Evolutionary conservation across 495 filamentous ascomycete genomes (phyloP), one percentile per base, ranked within the genome.

Genomic region (Podospora conica): DNA sequence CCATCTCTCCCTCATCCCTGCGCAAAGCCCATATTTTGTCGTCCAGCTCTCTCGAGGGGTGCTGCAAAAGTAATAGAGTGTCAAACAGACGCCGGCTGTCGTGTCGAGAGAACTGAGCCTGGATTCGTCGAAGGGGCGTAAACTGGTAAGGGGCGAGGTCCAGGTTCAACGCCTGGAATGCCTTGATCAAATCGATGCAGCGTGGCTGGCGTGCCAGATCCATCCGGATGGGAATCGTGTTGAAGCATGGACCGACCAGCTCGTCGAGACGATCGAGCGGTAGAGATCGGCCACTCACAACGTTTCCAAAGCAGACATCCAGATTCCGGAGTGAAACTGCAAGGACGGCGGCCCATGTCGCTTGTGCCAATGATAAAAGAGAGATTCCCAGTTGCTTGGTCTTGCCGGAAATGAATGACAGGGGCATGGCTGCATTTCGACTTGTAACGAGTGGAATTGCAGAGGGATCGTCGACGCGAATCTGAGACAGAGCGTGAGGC

Each of bases 161-260:
- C 3, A 81, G 75, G 69, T 89, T 91, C 48, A 84, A 68, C 1
- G 66, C 70, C 29, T 91, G 87, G 8, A 90, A 79, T 1, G 73
- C 71, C 29, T 79, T 80, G 65, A 81, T 77, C 18, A 90, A 68
- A 9, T 87, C 83, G n/a, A 77, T 58, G 61, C 86, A 86, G 18
- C 73, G 66, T 60, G 81, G 64, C 59, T 71, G 23, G 55, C 63
- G 11, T 61, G 76, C 71, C n/a, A 88, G 60, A 28, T 84, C 72
- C 61, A 89, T 74, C 21, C 92, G 83, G n/a, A 92, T 76, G 1
- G 93, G 92, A 22, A 96, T 80, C 0, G 93, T 96, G 66, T 94
- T 96, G 77, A 96, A 95, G 72, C 91, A 92, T 1, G 93, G 93
- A 1, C 90, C 88, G 22, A 96, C 84, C 9, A 96, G 85, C 6